Base-by-base conservation (phyloP, 2,329 filamentous ascomycete species). In the Aspergillus neotritici region DNA sequence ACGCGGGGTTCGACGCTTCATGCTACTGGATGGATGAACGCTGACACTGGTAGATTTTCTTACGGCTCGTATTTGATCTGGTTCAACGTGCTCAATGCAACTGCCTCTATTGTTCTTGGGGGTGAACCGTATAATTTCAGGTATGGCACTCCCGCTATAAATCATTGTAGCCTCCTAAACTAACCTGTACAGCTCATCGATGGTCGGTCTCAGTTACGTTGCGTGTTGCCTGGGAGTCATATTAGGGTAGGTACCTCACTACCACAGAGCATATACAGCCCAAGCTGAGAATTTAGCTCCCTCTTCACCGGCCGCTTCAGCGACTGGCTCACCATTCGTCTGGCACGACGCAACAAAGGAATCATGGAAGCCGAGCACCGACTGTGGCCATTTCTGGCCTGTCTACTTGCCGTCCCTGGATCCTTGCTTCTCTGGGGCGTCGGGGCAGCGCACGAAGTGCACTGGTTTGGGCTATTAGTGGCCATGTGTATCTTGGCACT, bases 401-500 rank as follows among this genome's bases (percentile, higher is more conserved):
- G 64, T 33, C 41, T 68, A 1, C 14, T 71, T 6, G 46, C 67
- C 11, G 57, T 66, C 0, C 65, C 67, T 1, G 56, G 54, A 0
- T 58, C 62, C 0, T 52, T 67, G 0, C 49, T 69, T 2, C 58
- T 69, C 5, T 69, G 64, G 62, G 67, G 69, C 12, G 66, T 71
- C 0, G 67, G 66, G 4, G 68, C 69, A 4, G 66, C 67, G 0
- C 66, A 70, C 37, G 58, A 65, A 13, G 46, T 71, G 0, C 68
- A 65, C 46, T 69, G 69, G 61, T 64, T 72, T 34, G 65, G 68
- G 1, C 55, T 71, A 4, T 57, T 70, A 14, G 63, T 70, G 16
- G 68, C 65, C 3, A 70, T 72, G 67, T 65, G 61, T 42, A 54
- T 68, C 29, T 59, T 71, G 21, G 67, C 68, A 2, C 65, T 68